Evolutionary conservation across 768 basidiomycete genomes (phyloP).

Genomic region (Leccinum boreale): DNA sequence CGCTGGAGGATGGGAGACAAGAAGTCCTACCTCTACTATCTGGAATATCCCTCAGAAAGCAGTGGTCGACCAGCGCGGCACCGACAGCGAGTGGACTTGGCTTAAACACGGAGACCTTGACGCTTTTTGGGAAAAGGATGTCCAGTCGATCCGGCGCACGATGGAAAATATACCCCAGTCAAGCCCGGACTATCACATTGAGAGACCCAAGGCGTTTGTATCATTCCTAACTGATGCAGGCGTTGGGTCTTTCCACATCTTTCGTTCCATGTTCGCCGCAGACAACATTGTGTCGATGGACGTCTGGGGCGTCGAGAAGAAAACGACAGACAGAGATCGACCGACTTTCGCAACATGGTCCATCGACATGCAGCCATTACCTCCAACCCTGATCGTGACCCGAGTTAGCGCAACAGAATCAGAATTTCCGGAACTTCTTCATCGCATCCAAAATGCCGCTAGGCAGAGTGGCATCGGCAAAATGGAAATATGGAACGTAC

Average conservation of each 20-base stretch:
- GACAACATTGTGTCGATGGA: slow-evolving; percentile 8
- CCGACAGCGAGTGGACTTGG: slow-evolving; percentile 20
- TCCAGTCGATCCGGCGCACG: slow-evolving; percentile 33
- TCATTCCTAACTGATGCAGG: slow-evolving; percentile 44
- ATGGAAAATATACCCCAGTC: slow-evolving; percentile 16
- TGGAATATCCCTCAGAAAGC: slow-evolving; percentile 33
- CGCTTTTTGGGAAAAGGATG: slow-evolving; percentile 41
- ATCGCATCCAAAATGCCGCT: slow-evolving; percentile 35
- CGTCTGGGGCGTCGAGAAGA: slow-evolving; percentile 22
- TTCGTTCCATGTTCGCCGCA: slow-evolving; percentile 27
- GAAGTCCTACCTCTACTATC: slow-evolving; percentile 35
- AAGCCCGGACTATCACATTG: slow-evolving; percentile 5
- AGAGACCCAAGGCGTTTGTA: slow-evolving; percentile 22
- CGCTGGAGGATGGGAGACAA: slow-evolving; percentile 44
- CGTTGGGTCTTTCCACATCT: slow-evolving; percentile 45
- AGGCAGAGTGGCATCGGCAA: slow-evolving; percentile 30
- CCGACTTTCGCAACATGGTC: slow-evolving; percentile 44
- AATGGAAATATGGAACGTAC: slow-evolving; percentile 50
- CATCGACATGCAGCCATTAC: slow-evolving; percentile 33
- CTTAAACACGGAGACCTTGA: slow-evolving; percentile 36
- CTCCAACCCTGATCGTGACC: slow-evolving; percentile 42
- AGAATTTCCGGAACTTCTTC: slow-evolving; percentile 36
- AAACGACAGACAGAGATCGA: neutral
- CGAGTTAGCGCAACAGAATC: slow-evolving; percentile 33
- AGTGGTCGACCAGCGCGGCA: neutral